These are phyloP conservation scores for Umbelopsis vinacea DNA, from an alignment of 192 early-diverging fungal species.

Conservation along the genomic window DNA sequence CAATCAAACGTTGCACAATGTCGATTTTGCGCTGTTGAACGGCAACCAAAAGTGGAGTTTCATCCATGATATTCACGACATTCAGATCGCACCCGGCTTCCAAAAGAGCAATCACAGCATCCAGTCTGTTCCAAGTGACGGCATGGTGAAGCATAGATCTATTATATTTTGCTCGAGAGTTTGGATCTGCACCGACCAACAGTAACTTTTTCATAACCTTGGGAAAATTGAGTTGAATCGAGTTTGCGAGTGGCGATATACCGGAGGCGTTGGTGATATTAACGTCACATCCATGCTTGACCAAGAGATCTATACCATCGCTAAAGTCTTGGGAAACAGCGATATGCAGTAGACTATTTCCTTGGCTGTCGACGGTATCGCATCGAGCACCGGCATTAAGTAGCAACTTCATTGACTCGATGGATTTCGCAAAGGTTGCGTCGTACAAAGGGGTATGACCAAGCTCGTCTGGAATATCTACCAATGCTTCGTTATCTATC, in stretches of 20 bases:
- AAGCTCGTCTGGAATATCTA: conserved; percentile 30
- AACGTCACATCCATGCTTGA: conserved; percentile 23
- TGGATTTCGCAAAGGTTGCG: conserved; percentile 28
- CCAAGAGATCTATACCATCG: conserved; percentile 27
- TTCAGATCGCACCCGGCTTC: conserved; percentile 32
- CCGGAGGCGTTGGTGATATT: conserved; percentile 31
- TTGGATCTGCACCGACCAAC: conserved; percentile 32
- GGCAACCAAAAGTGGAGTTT: conserved; percentile 39
- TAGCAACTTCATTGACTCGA: conserved; percentile 24
- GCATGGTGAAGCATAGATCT: conserved; percentile 40
- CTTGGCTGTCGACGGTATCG: conserved; percentile 20
- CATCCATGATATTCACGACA: conserved; percentile 37
- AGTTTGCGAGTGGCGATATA: conserved; percentile 39
- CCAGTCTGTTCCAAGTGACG: conserved; percentile 43
- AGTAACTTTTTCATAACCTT: conserved; percentile 22
- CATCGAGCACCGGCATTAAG: conserved; percentile 24
- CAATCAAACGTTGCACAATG: conserved; percentile 36
- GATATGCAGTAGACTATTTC: conserved; percentile 38
- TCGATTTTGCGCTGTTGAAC: conserved; percentile 48
- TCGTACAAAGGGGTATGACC: conserved; percentile 44
- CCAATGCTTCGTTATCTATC: conserved; percentile 33
- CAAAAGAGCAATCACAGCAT: conserved; percentile 32
- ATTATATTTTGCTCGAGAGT: conserved; percentile 22
- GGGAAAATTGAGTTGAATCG: conserved; percentile 34
- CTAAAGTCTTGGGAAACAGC: conserved; percentile 35